phyloP scores from a whole-genome alignment of 495 filamentous ascomycete species.

The Chaetomium fimeti region DNA sequence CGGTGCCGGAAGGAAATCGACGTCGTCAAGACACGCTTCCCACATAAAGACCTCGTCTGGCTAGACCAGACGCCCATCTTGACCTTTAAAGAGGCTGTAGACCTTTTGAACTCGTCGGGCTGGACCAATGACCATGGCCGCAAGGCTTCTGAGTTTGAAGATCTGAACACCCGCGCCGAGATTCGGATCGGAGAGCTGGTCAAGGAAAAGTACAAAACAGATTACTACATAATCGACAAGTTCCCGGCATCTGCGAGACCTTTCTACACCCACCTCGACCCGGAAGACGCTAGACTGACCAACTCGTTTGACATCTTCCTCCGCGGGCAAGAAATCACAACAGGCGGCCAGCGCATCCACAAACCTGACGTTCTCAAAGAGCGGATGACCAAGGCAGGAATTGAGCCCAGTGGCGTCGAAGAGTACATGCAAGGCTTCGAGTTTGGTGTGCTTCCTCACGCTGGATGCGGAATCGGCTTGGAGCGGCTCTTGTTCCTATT shows the following conservation, averaged over 20 bases:
- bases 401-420: slow-evolving; percentile 73
- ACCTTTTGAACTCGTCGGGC: slow-evolving; percentile 78
- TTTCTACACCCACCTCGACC: slow-evolving; percentile 93
- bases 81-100: slow-evolving; percentile 74
- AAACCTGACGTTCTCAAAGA: slow-evolving; percentile 69
- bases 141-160: slow-evolving; percentile 64
- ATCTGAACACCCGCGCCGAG: slow-evolving; percentile 81
- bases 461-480: slow-evolving; percentile 84
- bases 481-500: slow-evolving; percentile 85
- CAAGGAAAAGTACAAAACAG: slow-evolving; percentile 80
- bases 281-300: slow-evolving; percentile 66
- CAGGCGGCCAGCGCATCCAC: slow-evolving; percentile 89
- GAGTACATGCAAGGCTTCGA: slow-evolving; percentile 88
- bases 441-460: slow-evolving; percentile 85
- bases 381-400: slow-evolving; percentile 70
- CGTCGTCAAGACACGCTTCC: slow-evolving; percentile 59
- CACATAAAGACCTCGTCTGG: slow-evolving; percentile 65
- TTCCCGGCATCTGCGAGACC: slow-evolving; percentile 81
- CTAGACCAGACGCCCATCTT: slow-evolving; percentile 78
- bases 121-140: slow-evolving; percentile 76
- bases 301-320: slow-evolving; percentile 97
- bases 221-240: slow-evolving; percentile 95
- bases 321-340: slow-evolving; percentile 89
- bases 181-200: slow-evolving; percentile 80
- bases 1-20: slow-evolving; percentile 68